Evolutionary conservation across 495 filamentous ascomycete genomes (phyloP).

Genomic region (Elasticomyces elasticus): DNA sequence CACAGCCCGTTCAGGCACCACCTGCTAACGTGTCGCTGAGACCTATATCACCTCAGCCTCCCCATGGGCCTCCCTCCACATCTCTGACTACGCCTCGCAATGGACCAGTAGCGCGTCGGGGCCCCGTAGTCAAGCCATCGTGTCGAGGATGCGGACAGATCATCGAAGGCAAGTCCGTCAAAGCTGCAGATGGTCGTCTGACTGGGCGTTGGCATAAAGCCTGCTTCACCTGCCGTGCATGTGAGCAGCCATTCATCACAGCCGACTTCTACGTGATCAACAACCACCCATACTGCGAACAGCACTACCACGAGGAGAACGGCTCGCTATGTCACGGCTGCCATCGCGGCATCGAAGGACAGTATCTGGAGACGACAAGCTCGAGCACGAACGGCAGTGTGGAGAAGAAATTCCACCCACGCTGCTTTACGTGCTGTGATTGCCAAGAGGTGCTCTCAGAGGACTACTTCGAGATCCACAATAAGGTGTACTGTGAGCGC

Average conservation of each 20-base stretch:
- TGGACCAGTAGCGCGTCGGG: conserved; percentile 14
- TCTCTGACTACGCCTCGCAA: not conserved
- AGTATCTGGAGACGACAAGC: conserved; percentile 70
- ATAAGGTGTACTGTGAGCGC: conserved; percentile 67
- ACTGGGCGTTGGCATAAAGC: conserved; percentile 88
- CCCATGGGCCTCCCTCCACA: too few species aligned
- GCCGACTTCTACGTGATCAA: conserved; percentile 86
- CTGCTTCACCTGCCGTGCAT: conserved; percentile 88
- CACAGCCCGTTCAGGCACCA: conserved; percentile 2
- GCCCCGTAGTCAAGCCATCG: conserved; percentile 48
- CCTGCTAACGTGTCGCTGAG: too few species aligned
- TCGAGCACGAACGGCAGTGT: conserved; percentile 32
- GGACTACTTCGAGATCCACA: conserved; percentile 58
- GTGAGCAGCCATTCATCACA: conserved; percentile 69
- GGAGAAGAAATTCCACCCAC: conserved; percentile 70
- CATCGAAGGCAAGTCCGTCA: conserved; percentile 86
- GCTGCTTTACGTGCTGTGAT: conserved; percentile 68
- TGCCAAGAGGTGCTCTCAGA: conserved; percentile 32
- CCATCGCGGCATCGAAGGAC: conserved; percentile 78
- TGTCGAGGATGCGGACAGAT: conserved; percentile 72
- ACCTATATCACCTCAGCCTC: too few species aligned
- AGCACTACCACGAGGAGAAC: conserved; percentile 89
- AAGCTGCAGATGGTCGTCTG: conserved; percentile 83
- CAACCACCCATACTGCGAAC: conserved; percentile 80
- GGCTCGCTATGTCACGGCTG: conserved; percentile 72